These are phyloP conservation scores for Breviolum minutum DNA, from an alignment of 73 alveolate genomes.

Conservation along the genomic window DNA sequence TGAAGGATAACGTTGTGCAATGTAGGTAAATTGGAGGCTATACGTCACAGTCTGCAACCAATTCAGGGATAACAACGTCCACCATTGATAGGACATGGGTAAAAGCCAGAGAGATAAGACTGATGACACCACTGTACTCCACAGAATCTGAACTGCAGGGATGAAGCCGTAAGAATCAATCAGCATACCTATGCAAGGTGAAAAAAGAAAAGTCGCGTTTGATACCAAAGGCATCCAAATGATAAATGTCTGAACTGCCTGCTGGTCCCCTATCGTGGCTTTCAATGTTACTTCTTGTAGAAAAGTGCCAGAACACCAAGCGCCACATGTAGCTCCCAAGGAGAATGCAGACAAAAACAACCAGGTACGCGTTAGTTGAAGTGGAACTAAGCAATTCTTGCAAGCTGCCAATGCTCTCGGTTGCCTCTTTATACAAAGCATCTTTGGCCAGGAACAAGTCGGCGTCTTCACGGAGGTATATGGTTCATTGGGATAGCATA, in stretches of 20 bases:
- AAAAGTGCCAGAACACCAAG: conserved; percentile 31
- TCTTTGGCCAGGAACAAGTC: not conserved
- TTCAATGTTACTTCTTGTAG: not conserved
- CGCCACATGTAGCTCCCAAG: conserved; percentile 30
- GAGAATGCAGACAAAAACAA: conserved; percentile 8
- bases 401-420: not conserved
- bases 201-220: conserved; percentile 44
- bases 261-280: not conserved
- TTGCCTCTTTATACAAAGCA: not conserved
- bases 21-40: conserved; percentile 44
- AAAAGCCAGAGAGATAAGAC: conserved; percentile 39
- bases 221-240: conserved; percentile 68
- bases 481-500: conserved; percentile 21
- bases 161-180: conserved; percentile 27
- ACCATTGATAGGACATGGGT: conserved; percentile 58
- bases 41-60: conserved; percentile 55
- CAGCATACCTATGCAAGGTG: conserved; percentile 64
- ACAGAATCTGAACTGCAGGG: not conserved
- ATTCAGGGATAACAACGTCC: conserved; percentile 45
- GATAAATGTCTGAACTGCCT: not conserved
- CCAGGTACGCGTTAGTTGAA: conserved; percentile 17
- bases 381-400: not conserved
- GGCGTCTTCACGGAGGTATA: not conserved
- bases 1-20: not conserved
- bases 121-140: not conserved